Conservation (phyloP, 129 eudicot genomes). For the Flaveria linearis region DNA sequence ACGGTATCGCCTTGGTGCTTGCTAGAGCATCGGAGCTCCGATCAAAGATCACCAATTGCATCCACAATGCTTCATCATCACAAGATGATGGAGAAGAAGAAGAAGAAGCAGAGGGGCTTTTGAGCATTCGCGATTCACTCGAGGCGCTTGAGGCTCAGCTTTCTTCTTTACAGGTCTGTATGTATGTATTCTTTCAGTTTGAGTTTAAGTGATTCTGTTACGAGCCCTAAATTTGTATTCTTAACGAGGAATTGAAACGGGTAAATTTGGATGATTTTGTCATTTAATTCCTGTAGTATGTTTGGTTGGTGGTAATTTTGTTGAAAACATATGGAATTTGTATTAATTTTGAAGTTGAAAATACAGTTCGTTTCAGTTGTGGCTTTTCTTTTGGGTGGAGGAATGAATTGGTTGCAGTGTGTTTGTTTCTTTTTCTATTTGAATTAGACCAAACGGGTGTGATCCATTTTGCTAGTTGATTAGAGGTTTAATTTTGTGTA, state of each 20-base stretch:
- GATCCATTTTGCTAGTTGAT: neutral
- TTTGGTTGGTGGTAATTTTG: neutral
- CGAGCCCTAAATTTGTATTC: slow-evolving; percentile 17
- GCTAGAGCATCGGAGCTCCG: slow-evolving; percentile 81
- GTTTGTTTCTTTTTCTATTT: too few species aligned
- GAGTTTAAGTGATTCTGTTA: neutral
- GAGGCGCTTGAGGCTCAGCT: slow-evolving; percentile 83
- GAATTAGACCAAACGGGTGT: too few species aligned
- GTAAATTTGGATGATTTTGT: neutral
- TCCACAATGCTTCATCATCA: slow-evolving; percentile 39
- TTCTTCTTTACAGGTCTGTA: slow-evolving; percentile 72
- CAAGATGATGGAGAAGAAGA: slow-evolving; percentile 19
- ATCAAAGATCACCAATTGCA: slow-evolving; percentile 69
- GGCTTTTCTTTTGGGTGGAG: neutral
- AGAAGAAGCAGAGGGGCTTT: slow-evolving; percentile 55
- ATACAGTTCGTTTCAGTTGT: neutral
- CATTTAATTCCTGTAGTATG: neutral
- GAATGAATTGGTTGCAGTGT: neutral
- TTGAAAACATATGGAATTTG: neutral
- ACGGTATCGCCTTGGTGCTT: slow-evolving; percentile 61
- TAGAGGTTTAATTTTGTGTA: neutral
- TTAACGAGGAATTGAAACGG: too few species aligned
- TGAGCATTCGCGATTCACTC: slow-evolving; percentile 71
- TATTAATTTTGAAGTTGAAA: neutral
- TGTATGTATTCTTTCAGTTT: neutral